phyloP scores from a whole-genome alignment of 129 eudicot genomes.

The Tanacetum coccineum region DNA sequence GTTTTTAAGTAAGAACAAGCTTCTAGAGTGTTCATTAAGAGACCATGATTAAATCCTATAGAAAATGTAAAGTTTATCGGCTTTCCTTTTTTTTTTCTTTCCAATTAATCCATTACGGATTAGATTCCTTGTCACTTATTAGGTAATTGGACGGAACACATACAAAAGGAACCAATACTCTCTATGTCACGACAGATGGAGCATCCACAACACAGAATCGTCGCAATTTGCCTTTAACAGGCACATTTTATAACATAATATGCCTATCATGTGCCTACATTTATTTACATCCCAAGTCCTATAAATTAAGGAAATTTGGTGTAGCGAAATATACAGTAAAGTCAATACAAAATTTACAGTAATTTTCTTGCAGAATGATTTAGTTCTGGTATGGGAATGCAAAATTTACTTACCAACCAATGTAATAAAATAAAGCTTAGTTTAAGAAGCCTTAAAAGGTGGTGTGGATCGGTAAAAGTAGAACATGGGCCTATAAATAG shows the following conservation, averaged over 20 bases:
- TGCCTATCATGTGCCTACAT: constrained; percentile 1
- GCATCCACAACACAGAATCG: not conserved
- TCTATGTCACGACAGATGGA: not conserved
- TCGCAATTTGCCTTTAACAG: not conserved
- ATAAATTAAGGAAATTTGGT: not conserved
- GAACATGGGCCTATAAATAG: constrained; percentile 25
- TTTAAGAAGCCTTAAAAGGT: constrained; percentile 11
- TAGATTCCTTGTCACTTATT: not conserved
- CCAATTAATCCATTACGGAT: not conserved
- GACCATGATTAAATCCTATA: too few relatives aligned
- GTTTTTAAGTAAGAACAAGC: too few relatives aligned
- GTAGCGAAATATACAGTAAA: not conserved
- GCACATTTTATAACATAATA: not conserved
- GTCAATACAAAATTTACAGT: not conserved
- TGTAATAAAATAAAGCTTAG: constrained; percentile 5
- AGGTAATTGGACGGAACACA: not conserved
- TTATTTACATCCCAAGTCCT: constrained; percentile 5
- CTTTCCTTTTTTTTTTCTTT: not conserved
- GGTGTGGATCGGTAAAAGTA: constrained; percentile 1
- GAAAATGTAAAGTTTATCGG: too few relatives aligned
- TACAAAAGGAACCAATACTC: constrained; percentile 12
- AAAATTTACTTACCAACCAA: constrained; percentile 7
- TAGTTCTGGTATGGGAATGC: constrained; percentile 6
- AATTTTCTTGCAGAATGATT: not conserved
- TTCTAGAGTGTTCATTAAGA: too few relatives aligned